Conservation (phyloP, 257 asterid genomes). For the Solanum etuberosum region DNA sequence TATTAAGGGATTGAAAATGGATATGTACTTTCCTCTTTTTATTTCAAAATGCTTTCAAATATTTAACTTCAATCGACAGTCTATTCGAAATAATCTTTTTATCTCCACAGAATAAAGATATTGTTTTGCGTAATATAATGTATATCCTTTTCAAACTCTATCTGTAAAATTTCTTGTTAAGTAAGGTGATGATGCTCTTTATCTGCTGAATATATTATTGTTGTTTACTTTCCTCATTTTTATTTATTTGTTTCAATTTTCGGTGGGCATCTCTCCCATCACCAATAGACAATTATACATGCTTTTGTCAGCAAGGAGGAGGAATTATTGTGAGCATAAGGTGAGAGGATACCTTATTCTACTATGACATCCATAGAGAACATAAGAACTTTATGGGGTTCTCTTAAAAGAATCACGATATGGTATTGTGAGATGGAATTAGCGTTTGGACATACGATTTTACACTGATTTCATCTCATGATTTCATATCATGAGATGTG, state of each 20-base stretch:
- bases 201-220: neutral
- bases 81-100: neutral
- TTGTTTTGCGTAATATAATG: neutral
- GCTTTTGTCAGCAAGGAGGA: neutral
- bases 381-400: neutral
- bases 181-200: no score
- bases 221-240: neutral
- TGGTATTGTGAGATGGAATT: no score
- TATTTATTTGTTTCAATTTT: neutral
- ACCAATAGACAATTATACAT: neutral
- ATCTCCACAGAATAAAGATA: neutral
- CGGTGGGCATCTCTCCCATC: neutral
- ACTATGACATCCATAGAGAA: neutral
- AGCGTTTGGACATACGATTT: no score
- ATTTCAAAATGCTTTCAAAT: neutral
- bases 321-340: neutral
- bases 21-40: neutral
- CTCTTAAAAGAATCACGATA: neutral
- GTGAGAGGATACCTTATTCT: neutral
- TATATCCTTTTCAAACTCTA: neutral
- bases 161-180: neutral
- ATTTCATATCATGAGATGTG: no score
- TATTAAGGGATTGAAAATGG: neutral
- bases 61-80: neutral
- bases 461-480: no score